Conservation (phyloP, 257 asterid species). For the Gardenia jasminoides region DNA sequence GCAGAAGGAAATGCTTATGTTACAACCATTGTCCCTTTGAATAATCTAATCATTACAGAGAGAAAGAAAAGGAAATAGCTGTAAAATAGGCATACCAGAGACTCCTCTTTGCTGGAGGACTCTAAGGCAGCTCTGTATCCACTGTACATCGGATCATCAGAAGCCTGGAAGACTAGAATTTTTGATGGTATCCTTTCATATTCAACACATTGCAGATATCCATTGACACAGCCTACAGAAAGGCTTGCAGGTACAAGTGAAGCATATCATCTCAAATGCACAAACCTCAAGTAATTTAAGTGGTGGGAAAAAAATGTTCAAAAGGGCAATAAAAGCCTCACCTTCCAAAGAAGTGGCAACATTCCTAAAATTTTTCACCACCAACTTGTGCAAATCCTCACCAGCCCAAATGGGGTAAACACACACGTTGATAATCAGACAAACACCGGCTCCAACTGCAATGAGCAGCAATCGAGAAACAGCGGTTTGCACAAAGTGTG, state of each 20-base stretch:
- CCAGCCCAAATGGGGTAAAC: constrained; percentile 94
- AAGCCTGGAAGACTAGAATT: constrained; percentile 78
- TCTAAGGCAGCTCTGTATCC: constrained; percentile 84
- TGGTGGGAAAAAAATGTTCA: background rate
- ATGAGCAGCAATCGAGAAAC: constrained; percentile 70
- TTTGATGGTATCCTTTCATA: constrained; percentile 83
- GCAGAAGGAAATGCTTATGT: constrained; percentile 8
- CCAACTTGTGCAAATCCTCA: constrained; percentile 87
- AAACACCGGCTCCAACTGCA: constrained; percentile 73
- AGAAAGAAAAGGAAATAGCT: background rate
- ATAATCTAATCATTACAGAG: background rate
- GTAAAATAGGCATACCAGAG: constrained; percentile 51
- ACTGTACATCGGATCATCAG: constrained; percentile 86
- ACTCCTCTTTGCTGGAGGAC: constrained; percentile 89
- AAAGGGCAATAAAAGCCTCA: constrained; percentile 10
- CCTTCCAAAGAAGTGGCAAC: constrained; percentile 87
- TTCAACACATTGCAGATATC: constrained; percentile 67
- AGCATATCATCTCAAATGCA: constrained; percentile 9
- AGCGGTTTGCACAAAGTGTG: constrained; percentile 59
- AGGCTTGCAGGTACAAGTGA: constrained; percentile 16
- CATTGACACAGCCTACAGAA: constrained; percentile 62
- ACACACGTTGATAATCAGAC: constrained; percentile 64
- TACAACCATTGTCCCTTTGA: background rate
- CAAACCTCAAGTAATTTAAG: background rate
- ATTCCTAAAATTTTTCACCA: constrained; percentile 72